Evolutionary conservation across 768 basidiomycete species (phyloP).

Genomic region (Hygrocybe punicea): DNA sequence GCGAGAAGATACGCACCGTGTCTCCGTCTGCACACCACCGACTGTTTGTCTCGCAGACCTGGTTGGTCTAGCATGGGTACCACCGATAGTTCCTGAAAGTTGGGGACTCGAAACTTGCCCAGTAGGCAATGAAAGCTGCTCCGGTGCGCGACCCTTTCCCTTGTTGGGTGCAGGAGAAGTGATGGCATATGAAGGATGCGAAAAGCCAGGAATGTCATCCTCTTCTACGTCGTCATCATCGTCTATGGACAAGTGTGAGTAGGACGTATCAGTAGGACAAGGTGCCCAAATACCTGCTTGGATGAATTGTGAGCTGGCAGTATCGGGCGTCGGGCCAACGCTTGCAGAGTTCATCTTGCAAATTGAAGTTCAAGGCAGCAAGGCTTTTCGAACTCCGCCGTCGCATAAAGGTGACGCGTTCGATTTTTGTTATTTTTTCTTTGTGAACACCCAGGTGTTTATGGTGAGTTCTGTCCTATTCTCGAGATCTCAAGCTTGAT

Average conservation of each 20-base stretch:
- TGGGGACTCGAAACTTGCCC: slow-evolving; percentile 34
- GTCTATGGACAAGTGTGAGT: slow-evolving; percentile 36
- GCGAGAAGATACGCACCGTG: slow-evolving; percentile 51
- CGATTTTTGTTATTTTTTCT: neutral
- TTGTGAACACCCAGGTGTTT: neutral
- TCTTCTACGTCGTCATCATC: slow-evolving; percentile 85
- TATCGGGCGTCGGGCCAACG: slow-evolving; percentile 40
- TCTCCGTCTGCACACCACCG: slow-evolving; percentile 87
- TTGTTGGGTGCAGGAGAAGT: slow-evolving; percentile 66
- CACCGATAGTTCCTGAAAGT: slow-evolving; percentile 73
- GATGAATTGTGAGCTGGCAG: slow-evolving; percentile 71
- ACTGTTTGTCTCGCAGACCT: slow-evolving; percentile 58
- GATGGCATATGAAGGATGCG: slow-evolving; percentile 56
- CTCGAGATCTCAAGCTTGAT: neutral
- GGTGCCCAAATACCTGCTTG: slow-evolving; percentile 54
- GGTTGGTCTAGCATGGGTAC: slow-evolving; percentile 38
- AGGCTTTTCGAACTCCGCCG: slow-evolving; percentile 16
- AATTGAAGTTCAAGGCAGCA: no score
- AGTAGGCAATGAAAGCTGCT: slow-evolving; percentile 47
- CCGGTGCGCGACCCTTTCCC: slow-evolving; percentile 55
- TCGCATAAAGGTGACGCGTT: slow-evolving; percentile 53
- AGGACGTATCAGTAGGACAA: slow-evolving; percentile 8
- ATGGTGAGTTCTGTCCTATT: neutral
- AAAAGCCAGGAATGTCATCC: slow-evolving; percentile 75
- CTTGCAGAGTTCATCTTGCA: slow-evolving; percentile 40